These are phyloP conservation scores for Colletotrichum horii DNA, from an alignment of 2,329 filamentous ascomycete species.

Conservation along the genomic window DNA sequence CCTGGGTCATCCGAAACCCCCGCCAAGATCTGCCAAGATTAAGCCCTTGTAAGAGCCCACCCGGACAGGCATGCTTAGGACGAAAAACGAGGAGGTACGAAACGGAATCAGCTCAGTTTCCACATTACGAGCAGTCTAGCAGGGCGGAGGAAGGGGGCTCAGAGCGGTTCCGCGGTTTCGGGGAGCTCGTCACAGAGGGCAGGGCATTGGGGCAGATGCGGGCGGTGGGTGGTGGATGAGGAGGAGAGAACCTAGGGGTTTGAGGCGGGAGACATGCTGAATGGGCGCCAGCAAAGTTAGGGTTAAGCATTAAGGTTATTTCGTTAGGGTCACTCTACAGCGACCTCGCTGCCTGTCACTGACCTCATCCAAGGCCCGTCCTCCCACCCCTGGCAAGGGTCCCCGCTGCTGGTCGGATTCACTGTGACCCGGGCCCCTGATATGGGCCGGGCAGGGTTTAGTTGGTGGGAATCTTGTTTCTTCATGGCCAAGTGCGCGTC, in stretches of 20 bases:
- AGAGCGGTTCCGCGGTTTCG: constrained; percentile 11
- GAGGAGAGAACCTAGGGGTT: not conserved
- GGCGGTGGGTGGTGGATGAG: not conserved
- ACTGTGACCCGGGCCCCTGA: constrained; percentile 4
- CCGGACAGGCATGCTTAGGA: not conserved
- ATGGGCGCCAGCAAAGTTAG: not conserved
- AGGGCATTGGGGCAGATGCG: not conserved
- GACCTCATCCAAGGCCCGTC: constrained; percentile 1
- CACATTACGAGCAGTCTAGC: not conserved
- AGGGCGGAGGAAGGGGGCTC: not conserved
- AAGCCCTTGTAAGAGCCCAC: constrained; percentile 16
- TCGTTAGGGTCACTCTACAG: not conserved
- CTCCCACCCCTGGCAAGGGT: not conserved
- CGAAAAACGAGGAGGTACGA: not conserved
- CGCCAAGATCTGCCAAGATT: constrained; percentile 21
- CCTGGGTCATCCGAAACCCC: constrained; percentile 2
- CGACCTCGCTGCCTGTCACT: not conserved
- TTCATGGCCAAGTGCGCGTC: not conserved
- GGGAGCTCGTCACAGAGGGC: not conserved
- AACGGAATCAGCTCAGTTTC: constrained; percentile 9
- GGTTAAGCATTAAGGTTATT: constrained; percentile 21
- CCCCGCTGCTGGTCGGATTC: not conserved
- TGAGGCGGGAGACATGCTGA: not conserved
- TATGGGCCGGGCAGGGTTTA: not conserved
- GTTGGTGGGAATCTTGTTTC: not conserved